These are phyloP conservation scores for Dorcoceras hygrometricum DNA, from an alignment of 257 asterid species.

Conservation along the genomic window DNA sequence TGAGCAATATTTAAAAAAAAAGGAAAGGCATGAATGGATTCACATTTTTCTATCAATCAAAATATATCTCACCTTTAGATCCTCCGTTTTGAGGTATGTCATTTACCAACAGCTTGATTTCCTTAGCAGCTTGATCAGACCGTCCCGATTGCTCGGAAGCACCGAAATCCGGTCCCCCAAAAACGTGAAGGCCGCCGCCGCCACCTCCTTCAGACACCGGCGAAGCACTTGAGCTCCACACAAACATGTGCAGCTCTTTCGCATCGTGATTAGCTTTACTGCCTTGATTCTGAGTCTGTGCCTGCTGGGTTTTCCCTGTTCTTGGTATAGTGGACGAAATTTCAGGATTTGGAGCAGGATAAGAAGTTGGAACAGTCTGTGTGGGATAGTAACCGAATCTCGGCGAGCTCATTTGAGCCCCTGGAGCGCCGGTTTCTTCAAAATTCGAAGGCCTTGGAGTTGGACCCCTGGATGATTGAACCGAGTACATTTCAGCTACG, in stretches of 20 bases:
- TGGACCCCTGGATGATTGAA: constrained; percentile 86
- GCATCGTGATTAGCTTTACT: constrained; percentile 61
- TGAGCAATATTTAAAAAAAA: background rate
- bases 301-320: constrained; percentile 28
- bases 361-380: constrained; percentile 47
- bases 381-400: constrained; percentile 67
- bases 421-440: constrained; percentile 72
- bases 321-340: constrained; percentile 61
- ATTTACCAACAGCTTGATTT: constrained; percentile 72
- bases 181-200: constrained; percentile 37
- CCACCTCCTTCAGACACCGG: constrained; percentile 79
- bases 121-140: constrained; percentile 91
- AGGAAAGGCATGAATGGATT: too few relatives aligned
- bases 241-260: constrained; percentile 96
- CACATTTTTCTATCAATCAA: background rate
- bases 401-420: constrained; percentile 57
- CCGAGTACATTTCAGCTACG: constrained; percentile 71
- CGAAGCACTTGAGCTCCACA: constrained; percentile 96
- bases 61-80: constrained; percentile 47
- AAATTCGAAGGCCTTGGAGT: constrained; percentile 91
- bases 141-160: constrained; percentile 71
- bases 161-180: constrained; percentile 50
- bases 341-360: constrained; percentile 95
- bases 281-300: constrained; percentile 29
- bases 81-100: constrained; percentile 89